Evolutionary conservation across 768 basidiomycete species (phyloP).

Genomic region (Boletus sp.): DNA sequence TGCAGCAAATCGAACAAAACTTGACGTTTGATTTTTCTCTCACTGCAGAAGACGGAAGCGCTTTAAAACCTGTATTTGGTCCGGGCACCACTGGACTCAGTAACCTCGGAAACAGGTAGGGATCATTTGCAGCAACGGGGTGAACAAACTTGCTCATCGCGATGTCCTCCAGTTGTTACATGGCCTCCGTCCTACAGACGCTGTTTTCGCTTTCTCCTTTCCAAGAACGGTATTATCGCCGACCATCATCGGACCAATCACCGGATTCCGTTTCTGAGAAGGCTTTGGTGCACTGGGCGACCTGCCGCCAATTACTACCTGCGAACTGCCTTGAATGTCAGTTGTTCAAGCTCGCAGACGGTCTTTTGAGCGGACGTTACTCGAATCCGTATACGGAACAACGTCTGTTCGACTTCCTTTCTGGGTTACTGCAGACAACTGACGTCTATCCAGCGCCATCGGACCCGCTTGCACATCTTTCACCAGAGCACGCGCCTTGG

Average conservation of each 20-base stretch:
- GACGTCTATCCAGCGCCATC: conserved; percentile 19
- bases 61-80: conserved; percentile 85
- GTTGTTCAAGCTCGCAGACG: conserved; percentile 88
- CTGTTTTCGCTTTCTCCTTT: conserved; percentile 81
- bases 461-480: conserved; percentile 33
- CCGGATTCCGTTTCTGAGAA: conserved; percentile 23
- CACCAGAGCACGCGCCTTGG: conserved; percentile 27
- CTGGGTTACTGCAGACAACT: conserved; percentile 7
- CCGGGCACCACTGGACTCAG: conserved; percentile 83
- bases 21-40: conserved; percentile 92
- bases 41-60: conserved; percentile 80
- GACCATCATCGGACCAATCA: conserved; percentile 11
- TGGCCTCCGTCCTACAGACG: conserved; percentile 89
- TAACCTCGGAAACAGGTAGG: conserved; percentile 88
- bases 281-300: conserved; percentile 49
- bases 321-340: conserved; percentile 93
- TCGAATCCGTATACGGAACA: conserved; percentile 52
- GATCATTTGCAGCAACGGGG: neutral
- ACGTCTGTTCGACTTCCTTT: conserved; percentile 9
- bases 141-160: neutral
- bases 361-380: conserved; percentile 89
- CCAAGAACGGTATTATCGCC: conserved; percentile 60
- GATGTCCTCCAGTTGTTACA: conserved; percentile 72
- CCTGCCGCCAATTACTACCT: conserved; percentile 66
- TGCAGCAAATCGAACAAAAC: conserved; percentile 94